Conservation (phyloP, 1,139 yeast species). For the Wickerhamomyces sp. region DNA sequence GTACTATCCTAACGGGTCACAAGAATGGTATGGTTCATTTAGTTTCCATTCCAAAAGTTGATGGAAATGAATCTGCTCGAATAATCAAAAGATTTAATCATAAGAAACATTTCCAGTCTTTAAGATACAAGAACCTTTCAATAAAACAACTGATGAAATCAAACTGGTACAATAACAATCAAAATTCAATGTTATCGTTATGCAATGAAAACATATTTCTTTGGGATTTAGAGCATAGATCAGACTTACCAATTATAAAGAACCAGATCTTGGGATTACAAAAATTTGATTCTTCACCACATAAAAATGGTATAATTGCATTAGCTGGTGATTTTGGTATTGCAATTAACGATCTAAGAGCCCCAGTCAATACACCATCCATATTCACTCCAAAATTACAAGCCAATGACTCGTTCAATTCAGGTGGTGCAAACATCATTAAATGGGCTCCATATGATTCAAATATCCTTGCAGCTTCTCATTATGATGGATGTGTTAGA, state of each 20-base stretch:
- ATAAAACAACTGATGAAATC: constrained; percentile 39
- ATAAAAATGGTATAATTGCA: constrained; percentile 49
- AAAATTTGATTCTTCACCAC: constrained; percentile 47
- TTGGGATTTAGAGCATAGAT: constrained; percentile 62
- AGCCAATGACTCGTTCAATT: neutral
- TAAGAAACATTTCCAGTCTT: constrained; percentile 41
- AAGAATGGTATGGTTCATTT: constrained; percentile 64
- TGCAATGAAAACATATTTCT: constrained; percentile 61
- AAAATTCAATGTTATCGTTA: constrained; percentile 39
- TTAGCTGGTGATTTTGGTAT: constrained; percentile 69
- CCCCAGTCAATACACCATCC: constrained; percentile 30
- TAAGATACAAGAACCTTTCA: constrained; percentile 21
- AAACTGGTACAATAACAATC: constrained; percentile 34
- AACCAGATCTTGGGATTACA: constrained; percentile 47
- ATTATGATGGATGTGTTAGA: constrained; percentile 51
- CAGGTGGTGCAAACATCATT: constrained; percentile 36
- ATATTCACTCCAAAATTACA: constrained; percentile 35
- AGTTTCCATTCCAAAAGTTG: constrained; percentile 58
- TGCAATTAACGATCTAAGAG: constrained; percentile 62
- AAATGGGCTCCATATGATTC: constrained; percentile 63
- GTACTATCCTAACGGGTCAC: constrained; percentile 60
- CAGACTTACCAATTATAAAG: constrained; percentile 49
- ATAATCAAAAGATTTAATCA: constrained; percentile 74
- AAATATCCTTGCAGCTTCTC: constrained; percentile 63
- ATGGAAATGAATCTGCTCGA: constrained; percentile 53